phyloP scores from a whole-genome alignment of 805 yeast species.

The Hanseniaspora valbyensis region DNA sequence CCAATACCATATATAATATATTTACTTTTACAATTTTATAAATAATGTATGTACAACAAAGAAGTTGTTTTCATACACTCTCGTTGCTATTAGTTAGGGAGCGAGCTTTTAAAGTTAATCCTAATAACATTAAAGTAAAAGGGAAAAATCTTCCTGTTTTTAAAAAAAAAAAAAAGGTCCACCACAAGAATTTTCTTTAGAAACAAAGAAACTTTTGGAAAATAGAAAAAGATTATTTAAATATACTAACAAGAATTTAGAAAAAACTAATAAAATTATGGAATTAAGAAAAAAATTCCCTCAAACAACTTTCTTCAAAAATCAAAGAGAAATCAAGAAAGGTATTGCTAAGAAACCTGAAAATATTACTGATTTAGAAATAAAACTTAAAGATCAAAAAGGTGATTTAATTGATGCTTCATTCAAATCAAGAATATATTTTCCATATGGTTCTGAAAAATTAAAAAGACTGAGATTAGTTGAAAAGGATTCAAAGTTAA shows the following conservation, averaged over 20 bases:
- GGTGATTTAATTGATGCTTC: background rate
- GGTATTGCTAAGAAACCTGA: background rate
- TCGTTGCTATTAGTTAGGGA: background rate
- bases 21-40: too few relatives aligned
- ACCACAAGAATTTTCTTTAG: background rate
- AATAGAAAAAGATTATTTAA: constrained; percentile 18
- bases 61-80: background rate
- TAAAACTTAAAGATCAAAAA: background rate
- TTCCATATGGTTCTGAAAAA: constrained; percentile 32
- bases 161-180: background rate
- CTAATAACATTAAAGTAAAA: background rate
- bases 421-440: constrained; percentile 9
- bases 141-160: background rate
- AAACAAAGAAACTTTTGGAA: background rate
- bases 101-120: background rate
- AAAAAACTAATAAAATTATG: constrained; percentile 40
- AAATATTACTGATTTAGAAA: background rate
- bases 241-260: constrained; percentile 40
- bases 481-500: background rate
- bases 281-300: constrained; percentile 32
- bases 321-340: constrained; percentile 15
- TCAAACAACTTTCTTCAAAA: constrained; percentile 19
- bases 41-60: background rate
- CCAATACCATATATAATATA: too few relatives aligned
- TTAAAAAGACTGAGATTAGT: background rate